phyloP scores from a whole-genome alignment of 2,329 filamentous ascomycete genomes.

The Aspergillus brasiliensis region DNA sequence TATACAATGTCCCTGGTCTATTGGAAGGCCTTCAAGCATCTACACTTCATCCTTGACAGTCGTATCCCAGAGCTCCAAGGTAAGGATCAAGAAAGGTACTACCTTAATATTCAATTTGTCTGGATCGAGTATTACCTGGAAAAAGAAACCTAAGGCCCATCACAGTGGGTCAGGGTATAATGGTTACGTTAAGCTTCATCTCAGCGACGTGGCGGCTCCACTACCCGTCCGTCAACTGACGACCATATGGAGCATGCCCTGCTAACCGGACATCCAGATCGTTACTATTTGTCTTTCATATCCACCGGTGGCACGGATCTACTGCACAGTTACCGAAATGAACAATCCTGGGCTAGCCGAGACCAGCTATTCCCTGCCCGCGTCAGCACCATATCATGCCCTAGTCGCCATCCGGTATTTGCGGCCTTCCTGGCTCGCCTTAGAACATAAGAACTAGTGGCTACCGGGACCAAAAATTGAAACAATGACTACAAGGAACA shows the following conservation, averaged over 20 bases:
- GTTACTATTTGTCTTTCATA: not conserved
- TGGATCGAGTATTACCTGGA: no score
- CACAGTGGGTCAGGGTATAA: not conserved
- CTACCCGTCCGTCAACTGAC: not conserved
- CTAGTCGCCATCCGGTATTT: not conserved
- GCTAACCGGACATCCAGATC: not conserved
- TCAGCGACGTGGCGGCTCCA: not conserved
- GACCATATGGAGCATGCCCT: not conserved
- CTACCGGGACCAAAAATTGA: not conserved
- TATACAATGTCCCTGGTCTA: no score
- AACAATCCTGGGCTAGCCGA: no score
- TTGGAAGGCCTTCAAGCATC: no score
- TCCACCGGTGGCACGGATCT: not conserved
- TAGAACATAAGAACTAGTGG: not conserved
- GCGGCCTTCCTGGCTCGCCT: not conserved
- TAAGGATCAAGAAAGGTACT: no score
- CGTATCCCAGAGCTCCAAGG: no score
- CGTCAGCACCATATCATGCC: not conserved
- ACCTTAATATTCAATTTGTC: no score
- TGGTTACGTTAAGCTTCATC: not conserved
- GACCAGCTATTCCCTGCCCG: not conserved
- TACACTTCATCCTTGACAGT: no score
- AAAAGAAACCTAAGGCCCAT: not conserved
- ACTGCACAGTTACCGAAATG: not conserved
- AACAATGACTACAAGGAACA: not conserved